Evolutionary conservation across 805 yeast genomes (phyloP), one percentile per base, ranked within the genome.

Genomic region (Tetrapisispora iriomotensis): DNA sequence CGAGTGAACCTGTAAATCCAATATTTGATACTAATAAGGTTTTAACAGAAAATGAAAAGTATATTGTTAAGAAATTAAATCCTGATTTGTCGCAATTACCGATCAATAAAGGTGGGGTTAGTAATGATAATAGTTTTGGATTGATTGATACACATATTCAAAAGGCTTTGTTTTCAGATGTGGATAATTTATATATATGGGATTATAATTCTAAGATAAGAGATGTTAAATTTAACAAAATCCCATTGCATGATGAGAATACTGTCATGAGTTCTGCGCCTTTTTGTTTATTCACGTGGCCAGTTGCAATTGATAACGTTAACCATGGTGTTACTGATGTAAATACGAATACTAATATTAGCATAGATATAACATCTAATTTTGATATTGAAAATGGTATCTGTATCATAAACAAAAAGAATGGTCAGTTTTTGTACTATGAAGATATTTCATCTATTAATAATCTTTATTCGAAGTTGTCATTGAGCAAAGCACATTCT

Each of bases 401-500:
- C 29, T 77, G 82, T 6, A 71, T 80, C 6, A 67, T 84, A 17
- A 75, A 79, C 51, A 65, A 79, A 1, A 55, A 66, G 15, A 49
- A 75, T 0, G 94, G 95, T 0, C 53, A 58, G 15, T 59, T 82
- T 35, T 70, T 71, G 20, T 87, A 79, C 58, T 82, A 80, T 64
- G 94, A 84, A 51, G 74, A 84, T 39, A 75, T 85, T 10, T 79
- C 75, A 45, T 48, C 62, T 3, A 50, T 59, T 8, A 56, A 53
- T 30, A 57, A 58, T 30, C 27, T 58, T 14, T 49, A 51, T 25
- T 41, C 55, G 6, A 50, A 56, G 36, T 35, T 59, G 23, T 57
- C 62, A 6, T 45, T 46, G 20, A 45, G 46, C 15, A 48, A 55
- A 43, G 52, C 57, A 6, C 58, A 56, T 35, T 42, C 34, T 4